Base-by-base conservation (phyloP, 768 basidiomycete species). In the Pulveroboletus sp. region DNA sequence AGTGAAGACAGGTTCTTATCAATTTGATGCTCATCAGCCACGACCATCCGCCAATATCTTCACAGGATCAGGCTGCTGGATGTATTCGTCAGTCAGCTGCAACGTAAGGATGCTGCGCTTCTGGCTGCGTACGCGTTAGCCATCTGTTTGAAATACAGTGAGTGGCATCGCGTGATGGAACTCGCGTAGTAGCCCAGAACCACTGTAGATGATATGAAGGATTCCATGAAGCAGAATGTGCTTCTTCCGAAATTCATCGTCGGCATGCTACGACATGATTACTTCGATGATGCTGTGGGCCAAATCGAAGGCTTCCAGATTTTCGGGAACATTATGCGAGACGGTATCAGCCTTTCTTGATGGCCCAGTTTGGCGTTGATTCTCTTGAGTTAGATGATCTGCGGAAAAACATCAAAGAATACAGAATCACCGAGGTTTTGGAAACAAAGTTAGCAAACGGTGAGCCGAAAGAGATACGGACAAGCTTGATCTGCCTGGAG, bases 231-330 rank as follows among this genome's bases (percentile, higher is more conserved):
- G 30, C 5, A 39, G 4, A 49, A 50, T 9, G 30, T 48, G 7
- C 40, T 24, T 17, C 43, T 59, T 32, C 50, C 59, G 11, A 50
- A 54, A 40, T 31, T 53, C 7, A 64, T 63, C 5, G 40, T 63
- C 12, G 46, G 44, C 17, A 63, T 63, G 62, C 39, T 62, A 20
- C 54, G 53, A n/a, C 39, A 52, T 11, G 56, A 63, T 43, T 63
- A 50, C 27, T 64, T 63, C n/a, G 59, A 63, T 4, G 62, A 64
- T 24, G 59, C 62, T 12, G 47, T 63, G 0, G 62, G 62, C 11
- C 43, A 8, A 19, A 41, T 64, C 2, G 62, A 63, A 42, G 61
- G 62, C 10, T 64, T 64, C 43, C 57, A 64, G 26, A 53, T 63
- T 4, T 63, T 63, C 14, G 38, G 34, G 1, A 43, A 63, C 29